Percentiles rank a stretch among this genome's conserved stretches.
These are phyloP conservation scores for Deinandra increscens DNA, from an alignment of 129 eudicot genomes.

Conservation along the genomic window DNA sequence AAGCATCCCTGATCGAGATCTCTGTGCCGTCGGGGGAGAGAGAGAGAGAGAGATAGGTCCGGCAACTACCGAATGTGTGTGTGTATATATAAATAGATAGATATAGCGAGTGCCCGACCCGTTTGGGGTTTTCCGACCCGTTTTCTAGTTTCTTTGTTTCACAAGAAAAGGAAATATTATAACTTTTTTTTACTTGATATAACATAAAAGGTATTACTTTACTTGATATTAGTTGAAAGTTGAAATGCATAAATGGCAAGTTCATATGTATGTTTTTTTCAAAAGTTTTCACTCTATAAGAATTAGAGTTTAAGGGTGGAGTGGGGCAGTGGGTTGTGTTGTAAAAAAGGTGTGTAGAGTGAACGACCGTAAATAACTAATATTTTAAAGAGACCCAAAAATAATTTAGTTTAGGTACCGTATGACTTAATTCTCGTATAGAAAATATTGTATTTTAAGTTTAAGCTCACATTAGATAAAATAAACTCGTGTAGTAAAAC, in stretches of 20 bases:
- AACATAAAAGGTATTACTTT: background rate
- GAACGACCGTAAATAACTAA: too few relatives aligned
- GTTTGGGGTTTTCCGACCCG: too few relatives aligned
- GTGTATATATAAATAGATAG: background rate
- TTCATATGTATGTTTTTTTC: background rate
- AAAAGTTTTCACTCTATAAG: background rate
- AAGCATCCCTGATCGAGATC: slow-evolving; percentile 26
- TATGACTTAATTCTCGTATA: too few relatives aligned
- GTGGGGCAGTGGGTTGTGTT: too few relatives aligned
- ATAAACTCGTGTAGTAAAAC: too few relatives aligned
- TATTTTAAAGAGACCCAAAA: too few relatives aligned
- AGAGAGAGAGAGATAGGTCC: slow-evolving; percentile 13
- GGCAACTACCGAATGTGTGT: slow-evolving; percentile 22
- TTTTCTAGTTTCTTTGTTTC: too few relatives aligned
- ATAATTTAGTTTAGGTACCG: too few relatives aligned
- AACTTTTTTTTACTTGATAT: background rate
- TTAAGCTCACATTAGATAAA: too few relatives aligned
- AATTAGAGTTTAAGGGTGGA: background rate
- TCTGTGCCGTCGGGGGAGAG: slow-evolving; percentile 19
- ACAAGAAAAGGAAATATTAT: background rate
- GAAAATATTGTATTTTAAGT: too few relatives aligned
- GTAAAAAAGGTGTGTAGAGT: too few relatives aligned
- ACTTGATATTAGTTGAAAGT: background rate
- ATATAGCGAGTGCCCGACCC: too few relatives aligned
- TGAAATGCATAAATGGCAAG: background rate